Percentiles rank a stretch among this genome's conserved stretches.
These are phyloP conservation scores for Neurospora sp. DNA, from an alignment of 495 filamentous ascomycete genomes.

Conservation along the genomic window DNA sequence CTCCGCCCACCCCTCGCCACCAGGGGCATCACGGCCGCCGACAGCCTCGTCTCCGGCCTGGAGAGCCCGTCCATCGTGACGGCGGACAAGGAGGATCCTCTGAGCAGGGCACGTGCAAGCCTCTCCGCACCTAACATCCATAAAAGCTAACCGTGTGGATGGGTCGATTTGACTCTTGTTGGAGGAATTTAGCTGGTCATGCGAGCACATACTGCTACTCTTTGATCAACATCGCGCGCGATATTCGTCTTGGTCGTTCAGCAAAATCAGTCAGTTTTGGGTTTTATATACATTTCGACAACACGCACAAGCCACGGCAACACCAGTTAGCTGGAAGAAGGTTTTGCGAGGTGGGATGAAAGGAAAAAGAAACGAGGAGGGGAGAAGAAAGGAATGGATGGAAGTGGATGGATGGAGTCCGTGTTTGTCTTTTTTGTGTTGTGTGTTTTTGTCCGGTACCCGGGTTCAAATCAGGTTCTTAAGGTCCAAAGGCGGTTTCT, in stretches of 20 bases:
- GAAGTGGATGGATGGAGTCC: neutral
- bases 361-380: neutral
- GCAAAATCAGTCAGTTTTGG: neutral
- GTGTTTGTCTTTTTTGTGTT: neutral
- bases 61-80: slow-evolving; percentile 54
- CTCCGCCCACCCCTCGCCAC: slow-evolving; percentile 29
- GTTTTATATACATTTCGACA: neutral
- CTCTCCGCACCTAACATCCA: slow-evolving; percentile 34
- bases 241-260: neutral
- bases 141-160: slow-evolving; percentile 12
- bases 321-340: neutral
- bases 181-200: slow-evolving; percentile 36
- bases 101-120: slow-evolving; percentile 58
- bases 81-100: slow-evolving; percentile 54
- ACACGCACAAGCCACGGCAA: neutral
- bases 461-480: neutral
- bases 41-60: slow-evolving; percentile 40
- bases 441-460: neutral
- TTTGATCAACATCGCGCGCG: neutral
- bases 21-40: slow-evolving; percentile 55
- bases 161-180: slow-evolving; percentile 26
- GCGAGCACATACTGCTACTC: slow-evolving; percentile 5
- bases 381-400: neutral
- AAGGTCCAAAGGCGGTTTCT: neutral
- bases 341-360: neutral